Base-by-base conservation (phyloP, 2,329 filamentous ascomycete species). In the Stemphylium vesicarium region DNA sequence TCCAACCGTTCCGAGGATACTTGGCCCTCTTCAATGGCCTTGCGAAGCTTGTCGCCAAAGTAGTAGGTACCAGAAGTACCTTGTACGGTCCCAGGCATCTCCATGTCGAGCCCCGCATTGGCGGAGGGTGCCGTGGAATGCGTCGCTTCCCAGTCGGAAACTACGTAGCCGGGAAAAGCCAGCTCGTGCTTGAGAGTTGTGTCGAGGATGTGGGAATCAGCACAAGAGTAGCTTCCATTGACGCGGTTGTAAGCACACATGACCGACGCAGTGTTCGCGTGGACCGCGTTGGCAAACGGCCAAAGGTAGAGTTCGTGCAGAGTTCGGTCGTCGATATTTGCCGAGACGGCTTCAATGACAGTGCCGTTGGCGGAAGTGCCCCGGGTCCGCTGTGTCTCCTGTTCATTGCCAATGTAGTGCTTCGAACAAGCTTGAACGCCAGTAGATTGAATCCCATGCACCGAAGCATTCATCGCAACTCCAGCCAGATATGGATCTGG, bases 201-300 rank as follows among this genome's bases (percentile, higher is more conserved):
- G 20, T 4, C 20, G 16, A 33, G 6, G n/a, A 12, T n/a, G n/a
- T 33, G 13, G 40, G 18, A 13, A 2, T 18, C 4, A 15, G 15
- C 18, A 45, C 42, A 31, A 12, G 20, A 22, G n/a, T 46, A 51
- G 4, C 4, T 39, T 2, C 15, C 11, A 8, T 79, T 66, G 43
- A 79, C 0, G 70, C 76, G 59, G 4, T 40, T n/a, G 42, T 46
- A 52, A 4, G 18, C 13, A 4, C 49, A 89, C 87, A 89, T 89
- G 35, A 88, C 74, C 0, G 81, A 83, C 0, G 79, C 82, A 0
- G 81, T 81, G 0, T 85, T 85, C 4, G 85, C 84, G 10, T 73
- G 77, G 3, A 89, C 73, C 0, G 84, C 82, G 53, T 89, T 84
- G 56, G 84, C 81, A 56, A 89, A 90, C 0, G 87, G 86, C 82